phyloP scores from a whole-genome alignment of 2,329 filamentous ascomycete genomes.

The Bipolaris bicolor region DNA sequence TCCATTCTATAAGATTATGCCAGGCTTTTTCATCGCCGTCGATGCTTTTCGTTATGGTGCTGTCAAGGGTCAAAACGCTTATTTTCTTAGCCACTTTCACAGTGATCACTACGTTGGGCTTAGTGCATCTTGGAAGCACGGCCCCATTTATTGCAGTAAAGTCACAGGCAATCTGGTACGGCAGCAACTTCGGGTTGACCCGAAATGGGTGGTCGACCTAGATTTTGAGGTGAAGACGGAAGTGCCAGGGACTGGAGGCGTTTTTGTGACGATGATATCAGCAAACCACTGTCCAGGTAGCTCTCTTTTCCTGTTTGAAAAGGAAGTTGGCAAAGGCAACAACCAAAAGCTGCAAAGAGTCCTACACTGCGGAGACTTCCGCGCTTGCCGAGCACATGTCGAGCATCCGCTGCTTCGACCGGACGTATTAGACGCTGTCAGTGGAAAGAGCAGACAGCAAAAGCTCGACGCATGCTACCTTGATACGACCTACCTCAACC shows the following conservation, averaged over 20 bases:
- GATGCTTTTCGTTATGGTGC: slow-evolving; percentile 96
- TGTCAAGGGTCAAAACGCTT: slow-evolving; percentile 88
- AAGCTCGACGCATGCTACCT: slow-evolving; percentile 95
- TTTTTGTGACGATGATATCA: slow-evolving; percentile 89
- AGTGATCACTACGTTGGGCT: slow-evolving; percentile 96
- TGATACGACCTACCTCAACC: slow-evolving; percentile 95
- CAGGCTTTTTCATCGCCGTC: slow-evolving; percentile 88
- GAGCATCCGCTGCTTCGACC: slow-evolving; percentile 81
- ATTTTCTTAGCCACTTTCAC: slow-evolving; percentile 97
- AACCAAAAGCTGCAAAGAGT: slow-evolving; percentile 74
- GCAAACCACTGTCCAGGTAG: slow-evolving; percentile 97
- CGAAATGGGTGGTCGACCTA: slow-evolving; percentile 82
- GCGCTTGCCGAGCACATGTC: slow-evolving; percentile 85
- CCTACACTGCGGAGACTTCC: slow-evolving; percentile 93
- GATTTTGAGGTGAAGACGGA: slow-evolving; percentile 83
- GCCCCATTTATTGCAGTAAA: slow-evolving; percentile 94
- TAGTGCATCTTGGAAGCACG: slow-evolving; percentile 86
- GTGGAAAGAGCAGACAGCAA: slow-evolving; percentile 76
- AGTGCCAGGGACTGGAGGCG: slow-evolving; percentile 81
- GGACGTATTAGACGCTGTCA: slow-evolving; percentile 71
- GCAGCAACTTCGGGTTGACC: slow-evolving; percentile 82
- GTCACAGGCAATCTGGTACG: slow-evolving; percentile 90
- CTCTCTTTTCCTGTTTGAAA: slow-evolving; percentile 91
- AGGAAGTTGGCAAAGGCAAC: slow-evolving; percentile 66
- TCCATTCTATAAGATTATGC: slow-evolving; percentile 98